A percentile compares a stretch with the other conserved stretches of the same genome.
Evolutionary conservation across 139 green algal genomes (phyloP).

Genomic region (Ettlia oleoabundans): DNA sequence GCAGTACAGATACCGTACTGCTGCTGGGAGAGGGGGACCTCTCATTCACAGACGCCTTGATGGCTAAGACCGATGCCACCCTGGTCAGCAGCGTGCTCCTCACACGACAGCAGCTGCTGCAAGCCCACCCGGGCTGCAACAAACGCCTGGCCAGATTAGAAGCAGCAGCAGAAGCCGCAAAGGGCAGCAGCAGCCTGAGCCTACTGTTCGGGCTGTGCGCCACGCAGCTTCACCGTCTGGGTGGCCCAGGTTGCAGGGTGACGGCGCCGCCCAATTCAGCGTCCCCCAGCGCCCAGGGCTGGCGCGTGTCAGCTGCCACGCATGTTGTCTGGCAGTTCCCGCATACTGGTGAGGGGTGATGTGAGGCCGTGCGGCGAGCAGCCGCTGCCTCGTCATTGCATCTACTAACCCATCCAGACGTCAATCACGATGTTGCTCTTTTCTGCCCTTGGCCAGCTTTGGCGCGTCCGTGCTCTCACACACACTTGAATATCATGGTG

Average conservation of each 20-base stretch:
- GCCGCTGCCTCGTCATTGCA: too few relatives aligned
- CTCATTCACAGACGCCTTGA: slow-evolving; percentile 38
- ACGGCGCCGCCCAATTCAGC: neutral
- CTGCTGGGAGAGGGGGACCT: slow-evolving; percentile 58
- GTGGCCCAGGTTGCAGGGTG: neutral
- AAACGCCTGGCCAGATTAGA: too few relatives aligned
- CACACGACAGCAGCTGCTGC: neutral
- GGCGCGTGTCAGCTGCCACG: neutral
- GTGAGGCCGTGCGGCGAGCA: too few relatives aligned
- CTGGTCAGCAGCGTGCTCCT: neutral
- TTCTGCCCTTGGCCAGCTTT: too few relatives aligned
- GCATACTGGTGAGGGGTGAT: slow-evolving; percentile 26
- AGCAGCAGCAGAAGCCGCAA: too few relatives aligned
- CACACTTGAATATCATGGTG: too few relatives aligned
- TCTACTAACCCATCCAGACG: too few relatives aligned
- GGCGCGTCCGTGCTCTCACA: too few relatives aligned
- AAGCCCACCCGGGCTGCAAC: too few relatives aligned
- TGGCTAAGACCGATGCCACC: neutral
- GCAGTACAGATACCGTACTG: slow-evolving; percentile 12
- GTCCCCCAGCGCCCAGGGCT: neutral
- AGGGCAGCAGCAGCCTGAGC: neutral
- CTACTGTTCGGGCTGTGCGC: slow-evolving; percentile 13
- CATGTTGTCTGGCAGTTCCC: slow-evolving; percentile 52
- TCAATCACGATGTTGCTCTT: too few relatives aligned
- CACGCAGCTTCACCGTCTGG: slow-evolving; percentile 11